A percentile compares a stretch with the other conserved stretches of the same genome.
Evolutionary conservation across 305 asterid species (phyloP).

Genomic region (Solanum hybrid): DNA sequence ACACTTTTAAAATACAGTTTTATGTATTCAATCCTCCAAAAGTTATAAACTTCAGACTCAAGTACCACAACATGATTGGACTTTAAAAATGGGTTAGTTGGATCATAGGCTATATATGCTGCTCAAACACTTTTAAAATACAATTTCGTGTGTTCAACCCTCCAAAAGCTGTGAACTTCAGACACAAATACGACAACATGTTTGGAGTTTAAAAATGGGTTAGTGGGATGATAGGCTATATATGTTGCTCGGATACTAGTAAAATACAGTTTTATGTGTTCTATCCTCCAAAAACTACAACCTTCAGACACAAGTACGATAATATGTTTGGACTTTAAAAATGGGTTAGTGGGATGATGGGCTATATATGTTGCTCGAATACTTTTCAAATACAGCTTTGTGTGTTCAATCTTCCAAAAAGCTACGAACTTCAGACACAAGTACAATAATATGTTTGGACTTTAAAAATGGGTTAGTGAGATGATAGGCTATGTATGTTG

Average conservation of each 20-base stretch:
- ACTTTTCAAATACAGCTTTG: neutral
- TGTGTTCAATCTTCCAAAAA: neutral
- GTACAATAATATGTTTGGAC: neutral
- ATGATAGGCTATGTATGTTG: neutral
- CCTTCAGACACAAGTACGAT: neutral
- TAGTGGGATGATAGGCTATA: neutral
- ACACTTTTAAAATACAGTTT: neutral
- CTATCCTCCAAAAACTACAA: neutral
- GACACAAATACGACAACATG: neutral
- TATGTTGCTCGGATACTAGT: neutral
- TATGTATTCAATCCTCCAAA: neutral
- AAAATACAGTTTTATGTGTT: neutral
- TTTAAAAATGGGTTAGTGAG: neutral
- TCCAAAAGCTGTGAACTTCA: neutral
- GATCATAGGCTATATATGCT: neutral
- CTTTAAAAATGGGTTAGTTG: neutral
- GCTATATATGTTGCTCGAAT: neutral
- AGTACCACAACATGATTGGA: neutral
- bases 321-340: neutral
- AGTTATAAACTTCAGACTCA: too few relatives aligned
- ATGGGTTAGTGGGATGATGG: neutral
- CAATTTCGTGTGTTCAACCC: neutral
- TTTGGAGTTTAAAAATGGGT: neutral
- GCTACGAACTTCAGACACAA: neutral
- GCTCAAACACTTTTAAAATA: neutral